Evolutionary conservation across 306 rosid species (phyloP), one percentile per base, ranked within the genome.

Genomic region (Castanea crenata): DNA sequence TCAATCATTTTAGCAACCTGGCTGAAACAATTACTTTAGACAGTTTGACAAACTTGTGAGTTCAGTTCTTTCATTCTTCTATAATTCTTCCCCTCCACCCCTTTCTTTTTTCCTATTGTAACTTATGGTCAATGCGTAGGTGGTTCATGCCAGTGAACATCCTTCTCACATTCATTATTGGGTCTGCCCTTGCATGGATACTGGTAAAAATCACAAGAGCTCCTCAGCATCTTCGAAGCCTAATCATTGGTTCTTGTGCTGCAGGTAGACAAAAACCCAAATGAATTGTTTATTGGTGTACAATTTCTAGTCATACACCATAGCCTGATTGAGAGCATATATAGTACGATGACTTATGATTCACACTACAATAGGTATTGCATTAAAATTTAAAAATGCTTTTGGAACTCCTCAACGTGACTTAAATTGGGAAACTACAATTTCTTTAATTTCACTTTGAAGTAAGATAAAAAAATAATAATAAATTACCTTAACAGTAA

Each of bases 71-170:
- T 32, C 46, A 16, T 64, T 29, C 46, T 3, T 64, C 13, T 6
- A 5, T 7, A 64, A n/a, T 16, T 32, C 20, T 31, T 64, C 46
- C 23, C 55, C 54, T 20, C 1, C 69, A 71, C 1, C 31, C 4
- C 25, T 59, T 76, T 35, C 21, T 67, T 44, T 54, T 49, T 69
- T 51, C 20, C 59, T 69, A 16, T 32, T n/a, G 23, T 16, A 31
- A 64, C 25, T 4, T 74, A 65, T 83, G 13, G 57, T 27, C 14
- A 78, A 55, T 16, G 9, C 73, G 63, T 18, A 85, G 91, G 84
- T 88, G 89, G 89, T 88, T 83, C 79, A 88, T 88, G 91, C 86
- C 87, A 1, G 2, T 85, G 57, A 88, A 88, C 67, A 55, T 88
- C 77, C 86, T 88, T 56, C 69, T 85, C 55, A 83, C 89, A 21